Evolutionary conservation across 192 early-diverging fungal species (phyloP).

Genomic region (Backusella sp.): DNA sequence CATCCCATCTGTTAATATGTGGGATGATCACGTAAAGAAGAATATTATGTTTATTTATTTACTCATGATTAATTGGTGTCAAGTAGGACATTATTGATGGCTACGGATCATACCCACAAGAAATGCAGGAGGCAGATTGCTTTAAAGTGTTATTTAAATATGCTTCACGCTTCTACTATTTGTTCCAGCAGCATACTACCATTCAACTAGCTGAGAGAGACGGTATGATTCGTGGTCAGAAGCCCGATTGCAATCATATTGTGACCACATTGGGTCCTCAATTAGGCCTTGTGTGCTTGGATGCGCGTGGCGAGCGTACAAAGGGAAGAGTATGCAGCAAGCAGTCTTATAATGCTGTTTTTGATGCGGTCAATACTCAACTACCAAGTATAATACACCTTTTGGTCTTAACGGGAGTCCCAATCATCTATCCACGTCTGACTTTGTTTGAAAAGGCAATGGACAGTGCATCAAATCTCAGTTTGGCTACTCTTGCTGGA

Average conservation of each 20-base stretch:
- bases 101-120: constrained; percentile 74
- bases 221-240: constrained; percentile 30
- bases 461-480: constrained; percentile 42
- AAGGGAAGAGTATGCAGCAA: constrained; percentile 56
- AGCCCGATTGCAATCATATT: constrained; percentile 42
- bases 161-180: constrained; percentile 70
- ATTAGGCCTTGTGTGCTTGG: constrained; percentile 62
- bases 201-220: constrained; percentile 36
- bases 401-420: constrained; percentile 67
- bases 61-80: neutral
- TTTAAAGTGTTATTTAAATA: constrained; percentile 56
- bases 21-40: constrained; percentile 72
- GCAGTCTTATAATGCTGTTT: constrained; percentile 57
- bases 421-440: constrained; percentile 72
- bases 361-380: constrained; percentile 40
- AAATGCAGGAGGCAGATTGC: constrained; percentile 61
- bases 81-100: constrained; percentile 70
- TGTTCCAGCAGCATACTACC: constrained; percentile 80
- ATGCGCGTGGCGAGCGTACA: constrained; percentile 73
- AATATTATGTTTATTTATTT: neutral
- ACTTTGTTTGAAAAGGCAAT: constrained; percentile 64
- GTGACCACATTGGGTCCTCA: constrained; percentile 64
- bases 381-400: constrained; percentile 51
- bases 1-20: constrained; percentile 68
- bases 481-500: constrained; percentile 18